Conservation (phyloP, 768 basidiomycete species). For the Psilocybe cubensis region DNA sequence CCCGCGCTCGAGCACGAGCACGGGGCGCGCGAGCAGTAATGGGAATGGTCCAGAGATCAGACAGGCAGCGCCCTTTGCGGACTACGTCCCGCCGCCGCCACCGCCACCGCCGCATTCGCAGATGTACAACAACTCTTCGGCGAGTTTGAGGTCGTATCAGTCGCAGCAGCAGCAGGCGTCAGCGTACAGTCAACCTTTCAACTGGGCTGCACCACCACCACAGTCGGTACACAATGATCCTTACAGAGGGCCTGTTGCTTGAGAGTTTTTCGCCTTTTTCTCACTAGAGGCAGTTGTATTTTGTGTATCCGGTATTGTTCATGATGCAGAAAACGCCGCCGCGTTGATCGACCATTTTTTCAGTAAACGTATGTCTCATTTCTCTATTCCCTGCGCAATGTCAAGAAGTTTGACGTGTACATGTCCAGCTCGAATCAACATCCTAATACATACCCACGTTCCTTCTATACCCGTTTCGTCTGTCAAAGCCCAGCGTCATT, state of each 20-base stretch:
- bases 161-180: neutral
- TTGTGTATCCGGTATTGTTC: conserved; percentile 4
- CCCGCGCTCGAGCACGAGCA: conserved; percentile 29
- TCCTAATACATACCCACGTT: neutral
- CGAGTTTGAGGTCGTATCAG: neutral
- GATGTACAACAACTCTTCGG: conserved; percentile 3
- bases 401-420: neutral
- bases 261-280: neutral
- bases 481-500: neutral
- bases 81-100: conserved; percentile 23
- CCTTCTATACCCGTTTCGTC: conserved; percentile 7
- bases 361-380: neutral
- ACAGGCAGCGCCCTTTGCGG: conserved; percentile 14
- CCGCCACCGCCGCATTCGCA: neutral
- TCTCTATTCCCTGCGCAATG: neutral
- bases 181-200: neutral
- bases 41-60: conserved; percentile 16
- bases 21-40: conserved; percentile 26
- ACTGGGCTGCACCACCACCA: neutral
- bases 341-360: neutral
- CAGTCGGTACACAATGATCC: neutral
- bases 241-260: neutral
- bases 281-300: neutral
- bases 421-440: neutral
- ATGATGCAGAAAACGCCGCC: neutral